phyloP scores from a whole-genome alignment of 2,329 filamentous ascomycete genomes.

The Hyphodiscus sp. region DNA sequence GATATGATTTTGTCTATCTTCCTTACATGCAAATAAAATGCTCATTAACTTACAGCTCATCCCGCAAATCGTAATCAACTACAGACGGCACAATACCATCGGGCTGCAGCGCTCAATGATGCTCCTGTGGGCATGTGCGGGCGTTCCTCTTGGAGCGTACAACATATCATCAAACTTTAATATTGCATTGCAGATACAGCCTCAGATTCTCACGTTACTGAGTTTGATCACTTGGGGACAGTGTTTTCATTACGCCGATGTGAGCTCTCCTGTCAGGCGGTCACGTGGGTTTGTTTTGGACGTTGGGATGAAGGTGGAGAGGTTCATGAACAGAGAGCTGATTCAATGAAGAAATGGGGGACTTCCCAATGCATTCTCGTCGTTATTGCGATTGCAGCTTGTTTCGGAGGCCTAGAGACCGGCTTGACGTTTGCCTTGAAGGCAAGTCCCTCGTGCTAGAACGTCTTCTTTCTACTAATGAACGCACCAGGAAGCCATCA shows the following conservation, averaged over 20 bases:
- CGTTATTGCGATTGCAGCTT: constrained; percentile 42
- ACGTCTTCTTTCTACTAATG: not conserved
- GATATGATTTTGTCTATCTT: not conserved
- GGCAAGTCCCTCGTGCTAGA: constrained; percentile 5
- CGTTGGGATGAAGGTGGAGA: not conserved
- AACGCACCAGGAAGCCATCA: constrained; percentile 28
- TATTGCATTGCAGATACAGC: constrained; percentile 28
- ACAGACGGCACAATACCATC: constrained; percentile 56
- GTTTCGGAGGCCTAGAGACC: constrained; percentile 54
- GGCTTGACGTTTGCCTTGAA: constrained; percentile 51
- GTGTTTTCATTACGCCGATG: constrained; percentile 39
- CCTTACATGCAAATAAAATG: not conserved
- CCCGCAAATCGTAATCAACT: constrained; percentile 64
- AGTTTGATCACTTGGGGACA: constrained; percentile 32
- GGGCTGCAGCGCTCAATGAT: constrained; percentile 66
- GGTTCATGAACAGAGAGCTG: not conserved
- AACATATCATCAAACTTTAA: constrained; percentile 29
- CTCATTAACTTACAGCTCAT: constrained; percentile 43
- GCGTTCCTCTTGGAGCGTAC: constrained; percentile 53
- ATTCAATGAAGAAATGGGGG: constrained; percentile 42
- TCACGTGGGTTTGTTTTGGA: not conserved
- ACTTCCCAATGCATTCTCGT: constrained; percentile 41
- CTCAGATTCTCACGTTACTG: constrained; percentile 29
- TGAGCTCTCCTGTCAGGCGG: constrained; percentile 14
- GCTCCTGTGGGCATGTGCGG: constrained; percentile 63